These are phyloP conservation scores for Aspergillus aculeatus DNA, from an alignment of 2,329 filamentous ascomycete species.

Conservation along the genomic window DNA sequence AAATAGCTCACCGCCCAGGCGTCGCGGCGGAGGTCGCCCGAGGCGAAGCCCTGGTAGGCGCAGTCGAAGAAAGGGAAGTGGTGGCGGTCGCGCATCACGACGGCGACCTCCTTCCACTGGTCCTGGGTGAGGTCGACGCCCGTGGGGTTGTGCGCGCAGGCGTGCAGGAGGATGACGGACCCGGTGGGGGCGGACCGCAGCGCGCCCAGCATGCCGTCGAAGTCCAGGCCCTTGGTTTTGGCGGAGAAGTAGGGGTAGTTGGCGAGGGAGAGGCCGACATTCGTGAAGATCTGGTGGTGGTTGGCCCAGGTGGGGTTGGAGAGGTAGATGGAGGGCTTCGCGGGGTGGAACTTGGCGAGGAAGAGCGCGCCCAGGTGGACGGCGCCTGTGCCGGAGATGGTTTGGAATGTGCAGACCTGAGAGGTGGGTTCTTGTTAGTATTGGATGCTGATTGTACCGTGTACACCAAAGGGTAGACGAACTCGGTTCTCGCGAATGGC, in stretches of 20 bases:
- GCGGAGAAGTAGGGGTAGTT: conserved; percentile 94
- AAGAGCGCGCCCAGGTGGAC: conserved; percentile 92
- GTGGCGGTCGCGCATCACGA: conserved; percentile 69
- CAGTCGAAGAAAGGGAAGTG: conserved; percentile 99
- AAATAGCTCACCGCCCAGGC: conserved; percentile 94
- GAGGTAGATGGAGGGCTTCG: conserved; percentile 72
- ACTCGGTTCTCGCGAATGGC: conserved; percentile 81
- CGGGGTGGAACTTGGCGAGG: conserved; percentile 83
- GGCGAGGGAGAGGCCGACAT: conserved; percentile 74
- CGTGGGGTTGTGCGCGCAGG: conserved; percentile 97
- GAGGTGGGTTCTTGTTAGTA: conserved; percentile 1
- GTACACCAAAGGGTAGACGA: conserved; percentile 22
- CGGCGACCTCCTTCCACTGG: conserved; percentile 89
- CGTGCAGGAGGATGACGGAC: conserved; percentile 87
- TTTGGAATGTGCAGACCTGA: conserved; percentile 74
- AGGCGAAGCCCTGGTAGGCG: conserved; percentile 97
- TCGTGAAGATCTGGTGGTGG: conserved; percentile 97
- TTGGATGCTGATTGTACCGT: background rate
- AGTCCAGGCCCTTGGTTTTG: conserved; percentile 85
- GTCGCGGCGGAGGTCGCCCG: conserved; percentile 80
- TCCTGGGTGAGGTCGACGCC: conserved; percentile 91
- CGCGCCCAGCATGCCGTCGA: conserved; percentile 77
- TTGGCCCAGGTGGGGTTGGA: conserved; percentile 97
- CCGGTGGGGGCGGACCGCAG: conserved; percentile 70
- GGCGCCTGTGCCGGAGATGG: conserved; percentile 95